Evolutionary conservation across 257 asterid species (phyloP).

Genomic region (Echium plantagineum): DNA sequence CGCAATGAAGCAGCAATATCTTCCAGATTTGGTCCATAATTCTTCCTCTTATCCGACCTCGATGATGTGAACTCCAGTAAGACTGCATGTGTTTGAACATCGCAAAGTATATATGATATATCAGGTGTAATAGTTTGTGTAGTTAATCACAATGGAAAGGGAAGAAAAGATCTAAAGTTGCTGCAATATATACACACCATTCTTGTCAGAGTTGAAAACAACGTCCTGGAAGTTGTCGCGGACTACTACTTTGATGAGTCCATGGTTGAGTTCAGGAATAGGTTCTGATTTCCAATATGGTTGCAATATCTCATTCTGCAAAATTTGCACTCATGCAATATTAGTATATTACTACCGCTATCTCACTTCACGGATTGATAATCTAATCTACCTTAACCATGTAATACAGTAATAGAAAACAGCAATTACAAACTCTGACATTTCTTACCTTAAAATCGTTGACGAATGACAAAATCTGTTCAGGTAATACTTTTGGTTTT

Average conservation of each 20-base stretch:
- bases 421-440: too few relatives aligned
- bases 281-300: constrained; percentile 24
- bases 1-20: constrained; percentile 51
- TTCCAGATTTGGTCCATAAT: constrained; percentile 63
- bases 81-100: constrained; percentile 23
- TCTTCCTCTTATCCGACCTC: constrained; percentile 73
- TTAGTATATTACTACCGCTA: too few relatives aligned
- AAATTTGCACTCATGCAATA: neutral
- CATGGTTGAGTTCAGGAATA: constrained; percentile 20
- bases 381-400: neutral
- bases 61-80: constrained; percentile 63
- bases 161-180: neutral
- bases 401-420: neutral
- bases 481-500: constrained; percentile 63
- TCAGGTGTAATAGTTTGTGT: too few relatives aligned
- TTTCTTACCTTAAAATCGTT: constrained; percentile 58
- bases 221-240: constrained; percentile 19
- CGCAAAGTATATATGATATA: neutral
- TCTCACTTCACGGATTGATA: too few relatives aligned
- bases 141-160: neutral
- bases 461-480: constrained; percentile 67
- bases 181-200: constrained; percentile 13
- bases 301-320: constrained; percentile 18
- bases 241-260: constrained; percentile 27
- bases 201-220: constrained; percentile 23